A percentile compares a stretch with the other conserved stretches of the same genome.
Conservation (phyloP, 1,284 basidiomycete genomes). For the Rhodotorula sp. region DNA sequence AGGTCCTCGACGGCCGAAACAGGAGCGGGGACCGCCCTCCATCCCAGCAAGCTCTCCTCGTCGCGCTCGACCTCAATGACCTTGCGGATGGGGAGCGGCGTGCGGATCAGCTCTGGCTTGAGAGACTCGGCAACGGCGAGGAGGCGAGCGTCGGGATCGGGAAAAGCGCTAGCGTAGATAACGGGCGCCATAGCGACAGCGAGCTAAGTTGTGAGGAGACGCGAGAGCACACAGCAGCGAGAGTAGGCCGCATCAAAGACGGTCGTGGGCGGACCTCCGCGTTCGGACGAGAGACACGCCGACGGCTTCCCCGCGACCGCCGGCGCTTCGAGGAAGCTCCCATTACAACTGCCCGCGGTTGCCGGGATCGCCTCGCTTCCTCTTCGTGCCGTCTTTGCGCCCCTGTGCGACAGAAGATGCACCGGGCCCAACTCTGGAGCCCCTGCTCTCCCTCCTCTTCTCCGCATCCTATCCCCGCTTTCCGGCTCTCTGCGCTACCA, state of each 20-base stretch:
- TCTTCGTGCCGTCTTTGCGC: neutral
- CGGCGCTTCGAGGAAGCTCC: too few relatives aligned
- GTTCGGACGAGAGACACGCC: too few relatives aligned
- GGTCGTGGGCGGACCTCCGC: too few relatives aligned
- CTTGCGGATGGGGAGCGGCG: conserved; percentile 1
- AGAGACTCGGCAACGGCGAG: conserved; percentile 34
- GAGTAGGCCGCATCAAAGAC: too few relatives aligned
- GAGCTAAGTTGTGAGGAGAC: too few relatives aligned
- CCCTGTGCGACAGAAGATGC: neutral
- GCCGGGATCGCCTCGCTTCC: neutral
- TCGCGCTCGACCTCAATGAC: conserved; percentile 32
- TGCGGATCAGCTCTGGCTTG: conserved; percentile 34
- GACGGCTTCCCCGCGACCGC: too few relatives aligned
- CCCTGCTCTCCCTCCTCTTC: neutral
- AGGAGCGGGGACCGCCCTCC: conserved; percentile 22
- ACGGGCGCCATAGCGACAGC: neutral
- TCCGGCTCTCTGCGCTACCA: neutral
- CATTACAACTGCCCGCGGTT: too few relatives aligned
- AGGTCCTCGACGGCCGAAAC: conserved; percentile 1
- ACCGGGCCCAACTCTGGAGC: neutral
- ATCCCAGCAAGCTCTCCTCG: conserved; percentile 30
- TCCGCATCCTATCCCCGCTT: neutral
- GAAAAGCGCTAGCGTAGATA: neutral
- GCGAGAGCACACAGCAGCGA: neutral
- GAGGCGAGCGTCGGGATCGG: conserved; percentile 27